Conservation (phyloP, 2,329 filamentous ascomycete species). For the Aspergillus caelatus region DNA sequence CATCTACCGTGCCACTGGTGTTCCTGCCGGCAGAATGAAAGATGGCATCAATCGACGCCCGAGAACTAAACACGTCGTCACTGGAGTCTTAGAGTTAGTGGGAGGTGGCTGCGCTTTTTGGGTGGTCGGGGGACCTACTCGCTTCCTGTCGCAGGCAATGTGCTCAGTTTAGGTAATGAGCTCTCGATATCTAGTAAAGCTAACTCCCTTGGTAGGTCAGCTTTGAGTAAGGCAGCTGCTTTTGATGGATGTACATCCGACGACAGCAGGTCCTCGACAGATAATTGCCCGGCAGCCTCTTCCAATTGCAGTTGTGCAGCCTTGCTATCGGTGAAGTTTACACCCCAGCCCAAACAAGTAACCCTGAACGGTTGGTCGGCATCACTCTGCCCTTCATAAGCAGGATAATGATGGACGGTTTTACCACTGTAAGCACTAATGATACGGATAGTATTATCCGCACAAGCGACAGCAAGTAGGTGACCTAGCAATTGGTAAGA, state of each 20-base stretch:
- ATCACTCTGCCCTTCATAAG: conserved; percentile 24
- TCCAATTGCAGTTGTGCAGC: conserved; percentile 46
- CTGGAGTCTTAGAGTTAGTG: conserved; percentile 33
- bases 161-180: conserved; percentile 75
- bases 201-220: conserved; percentile 71
- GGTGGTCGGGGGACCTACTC: conserved; percentile 37
- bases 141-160: conserved; percentile 68
- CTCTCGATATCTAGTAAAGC: conserved; percentile 75
- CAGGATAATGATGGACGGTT: conserved; percentile 70
- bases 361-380: conserved; percentile 31
- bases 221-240: conserved; percentile 40
- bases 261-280: conserved; percentile 46
- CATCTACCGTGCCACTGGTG: conserved; percentile 74
- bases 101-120: neutral
- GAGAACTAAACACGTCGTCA: conserved; percentile 67
- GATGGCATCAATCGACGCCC: conserved; percentile 69
- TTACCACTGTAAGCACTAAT: conserved; percentile 81
- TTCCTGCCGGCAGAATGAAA: conserved; percentile 65
- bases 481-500: conserved; percentile 45
- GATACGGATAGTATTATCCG: conserved; percentile 75
- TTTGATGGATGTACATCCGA: conserved; percentile 42
- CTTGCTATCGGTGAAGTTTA: conserved; percentile 57
- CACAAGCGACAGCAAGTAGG: conserved; percentile 81
- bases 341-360: conserved; percentile 56
- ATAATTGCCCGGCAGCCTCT: conserved; percentile 35